Conservation (phyloP, 2,329 filamentous ascomycete species). For the Aspergillus sp. region DNA sequence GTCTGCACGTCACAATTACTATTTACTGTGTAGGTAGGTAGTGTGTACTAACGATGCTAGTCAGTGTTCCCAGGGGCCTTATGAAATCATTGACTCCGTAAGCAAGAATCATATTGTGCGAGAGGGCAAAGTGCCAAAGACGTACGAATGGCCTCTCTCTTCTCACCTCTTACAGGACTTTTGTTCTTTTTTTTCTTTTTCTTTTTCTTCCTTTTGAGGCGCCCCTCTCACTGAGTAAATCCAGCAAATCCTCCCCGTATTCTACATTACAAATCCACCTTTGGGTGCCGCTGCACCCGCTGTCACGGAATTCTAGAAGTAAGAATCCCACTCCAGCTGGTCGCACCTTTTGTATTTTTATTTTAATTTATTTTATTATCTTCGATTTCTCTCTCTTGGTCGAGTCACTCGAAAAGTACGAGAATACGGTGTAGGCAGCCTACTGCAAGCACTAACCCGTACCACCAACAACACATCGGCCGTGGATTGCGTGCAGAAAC, state of each 20-base stretch:
- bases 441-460: too few species aligned
- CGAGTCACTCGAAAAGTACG: too few species aligned
- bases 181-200: not conserved
- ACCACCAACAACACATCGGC: not conserved
- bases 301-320: not conserved
- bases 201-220: too few species aligned
- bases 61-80: not conserved
- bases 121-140: not conserved
- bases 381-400: too few species aligned
- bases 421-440: too few species aligned
- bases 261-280: not conserved
- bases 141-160: not conserved
- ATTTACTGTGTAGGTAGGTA: too few species aligned
- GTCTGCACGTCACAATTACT: not conserved
- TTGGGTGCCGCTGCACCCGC: not conserved
- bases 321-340: too few species aligned
- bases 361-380: not conserved
- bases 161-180: not conserved
- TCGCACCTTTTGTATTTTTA: too few species aligned
- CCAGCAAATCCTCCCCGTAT: not conserved
- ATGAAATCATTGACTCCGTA: not conserved
- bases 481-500: not conserved
- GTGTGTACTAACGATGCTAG: not conserved
- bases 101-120: not conserved
- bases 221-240: too few species aligned